Conservation (phyloP, 176 grass and related monocot genomes). For the Elymus sibiricus region DNA sequence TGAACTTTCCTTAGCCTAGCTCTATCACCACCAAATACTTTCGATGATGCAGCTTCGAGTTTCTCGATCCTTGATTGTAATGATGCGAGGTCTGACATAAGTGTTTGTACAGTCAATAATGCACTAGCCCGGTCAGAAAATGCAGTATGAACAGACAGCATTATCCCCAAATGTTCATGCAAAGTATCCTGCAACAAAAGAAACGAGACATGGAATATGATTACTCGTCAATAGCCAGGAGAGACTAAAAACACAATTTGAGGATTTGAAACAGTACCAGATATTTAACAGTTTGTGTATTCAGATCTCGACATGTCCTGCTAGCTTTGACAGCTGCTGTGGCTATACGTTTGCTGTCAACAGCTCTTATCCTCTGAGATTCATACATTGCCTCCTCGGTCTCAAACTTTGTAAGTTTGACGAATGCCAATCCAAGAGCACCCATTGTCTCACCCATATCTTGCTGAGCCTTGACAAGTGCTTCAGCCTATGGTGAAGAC, state of each 20-base stretch:
- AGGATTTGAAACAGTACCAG: constrained; percentile 46
- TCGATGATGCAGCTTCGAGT: constrained; percentile 81
- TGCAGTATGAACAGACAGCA: constrained; percentile 81
- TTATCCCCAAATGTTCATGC: constrained; percentile 91
- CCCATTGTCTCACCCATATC: constrained; percentile 99
- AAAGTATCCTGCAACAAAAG: constrained; percentile 68
- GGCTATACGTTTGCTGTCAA: constrained; percentile 78
- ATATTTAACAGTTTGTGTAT: constrained; percentile 96
- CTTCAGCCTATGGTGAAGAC: constrained; percentile 62
- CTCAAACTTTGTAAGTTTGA: constrained; percentile 93
- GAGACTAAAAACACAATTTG: neutral
- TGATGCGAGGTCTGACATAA: constrained; percentile 89
- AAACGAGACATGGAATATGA: constrained; percentile 12
- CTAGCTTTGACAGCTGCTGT: constrained; percentile 97
- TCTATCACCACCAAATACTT: constrained; percentile 95
- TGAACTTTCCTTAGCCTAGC: constrained; percentile 71
- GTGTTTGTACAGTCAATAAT: constrained; percentile 86
- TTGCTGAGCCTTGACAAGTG: constrained; percentile 91
- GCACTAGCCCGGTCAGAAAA: constrained; percentile 93
- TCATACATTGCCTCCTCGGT: constrained; percentile 73
- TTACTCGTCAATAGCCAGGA: constrained; percentile 7
- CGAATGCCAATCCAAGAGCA: constrained; percentile 88
- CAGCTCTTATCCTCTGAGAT: constrained; percentile 75
- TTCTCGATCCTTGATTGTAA: constrained; percentile 75
- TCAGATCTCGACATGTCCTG: constrained; percentile 89